phyloP scores from a whole-genome alignment of 176 grass and related monocot species.

The Pharus latifolius region DNA sequence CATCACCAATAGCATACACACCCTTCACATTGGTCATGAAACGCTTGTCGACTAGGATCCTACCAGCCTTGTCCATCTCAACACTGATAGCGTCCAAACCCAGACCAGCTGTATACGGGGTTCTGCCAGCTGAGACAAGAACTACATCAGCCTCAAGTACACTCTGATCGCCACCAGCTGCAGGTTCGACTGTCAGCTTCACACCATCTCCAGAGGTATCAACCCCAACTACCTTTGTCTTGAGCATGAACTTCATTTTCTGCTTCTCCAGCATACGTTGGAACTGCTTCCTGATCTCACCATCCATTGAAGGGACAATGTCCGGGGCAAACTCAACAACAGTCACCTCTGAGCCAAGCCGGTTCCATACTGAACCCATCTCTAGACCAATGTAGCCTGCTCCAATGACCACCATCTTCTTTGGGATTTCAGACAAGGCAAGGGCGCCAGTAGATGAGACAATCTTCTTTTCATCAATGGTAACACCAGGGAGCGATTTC shows the following conservation, averaged over 20 bases:
- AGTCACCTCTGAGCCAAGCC: conserved; percentile 88
- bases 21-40: conserved; percentile 89
- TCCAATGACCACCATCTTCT: conserved; percentile 93
- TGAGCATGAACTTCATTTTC: conserved; percentile 99
- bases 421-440: conserved; percentile 62
- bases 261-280: conserved; percentile 98
- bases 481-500: conserved; percentile 83
- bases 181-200: conserved; percentile 70
- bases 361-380: conserved; percentile 98
- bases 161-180: conserved; percentile 82
- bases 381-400: conserved; percentile 97
- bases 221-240: conserved; percentile 83
- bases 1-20: conserved; percentile 91
- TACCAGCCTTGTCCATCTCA: conserved; percentile 75
- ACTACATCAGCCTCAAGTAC: conserved; percentile 87
- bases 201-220: conserved; percentile 81
- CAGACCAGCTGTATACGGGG: conserved; percentile 62
- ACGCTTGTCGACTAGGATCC: conserved; percentile 72
- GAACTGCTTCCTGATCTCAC: conserved; percentile 88
- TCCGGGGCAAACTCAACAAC: conserved; percentile 95
- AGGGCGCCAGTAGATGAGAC: conserved; percentile 97
- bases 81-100: conserved; percentile 76
- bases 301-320: conserved; percentile 96
- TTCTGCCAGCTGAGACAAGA: conserved; percentile 80
- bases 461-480: conserved; percentile 96